Evolutionary conservation across 192 early-diverging fungal genomes (phyloP), one percentile per base, ranked within the genome.

Genomic region (Linnemannia elongata): DNA sequence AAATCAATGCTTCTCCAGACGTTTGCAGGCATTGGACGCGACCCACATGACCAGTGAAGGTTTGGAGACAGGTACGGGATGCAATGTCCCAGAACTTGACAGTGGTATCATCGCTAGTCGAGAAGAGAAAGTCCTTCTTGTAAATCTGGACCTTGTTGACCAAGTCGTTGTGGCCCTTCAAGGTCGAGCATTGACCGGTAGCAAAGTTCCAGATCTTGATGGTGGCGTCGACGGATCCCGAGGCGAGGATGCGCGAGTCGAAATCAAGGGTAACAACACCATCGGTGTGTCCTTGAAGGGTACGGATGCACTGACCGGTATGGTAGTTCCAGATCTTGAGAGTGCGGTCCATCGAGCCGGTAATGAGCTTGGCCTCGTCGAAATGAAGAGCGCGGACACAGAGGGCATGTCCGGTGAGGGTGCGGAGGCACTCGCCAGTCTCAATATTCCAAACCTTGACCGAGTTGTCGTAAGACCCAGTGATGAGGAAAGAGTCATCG

Each of bases 291-390:
- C 95, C 94, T 74, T 92, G 90, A 69, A 99, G 77, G 0, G 94
- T 95, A 55, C 96, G 94, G 74, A 98, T 94, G 82, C 96, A 98
- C 36, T 96, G 91, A 73, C 97, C 97, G 1, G 95, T 95, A 55
- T 96, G 94, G 87, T 96, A 94, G 85, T 95, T 95, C 98, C 98
- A 99, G 54, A 99, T 97, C 74, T 94, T 92, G 24, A 99, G 90
- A 0, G 98, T 98, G 24, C 94, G 89, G 82, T 99, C 98, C 90
- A 97, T 93, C 18, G 98, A 98, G 38, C 97, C 96, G 24, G 97
- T 96, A n/a, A 99, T 93, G 45, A 99, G 92, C 90, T 97, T 98
- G 79, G 91, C 92, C 68, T 99, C 96, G 88, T 99, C 98, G 88
- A 99, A 97, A 74, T 97, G 97, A 17, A 99, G 89, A 5, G 96